These are phyloP conservation scores for Graphium sp. DNA, from an alignment of 2,329 filamentous ascomycete genomes.

Conservation along the genomic window DNA sequence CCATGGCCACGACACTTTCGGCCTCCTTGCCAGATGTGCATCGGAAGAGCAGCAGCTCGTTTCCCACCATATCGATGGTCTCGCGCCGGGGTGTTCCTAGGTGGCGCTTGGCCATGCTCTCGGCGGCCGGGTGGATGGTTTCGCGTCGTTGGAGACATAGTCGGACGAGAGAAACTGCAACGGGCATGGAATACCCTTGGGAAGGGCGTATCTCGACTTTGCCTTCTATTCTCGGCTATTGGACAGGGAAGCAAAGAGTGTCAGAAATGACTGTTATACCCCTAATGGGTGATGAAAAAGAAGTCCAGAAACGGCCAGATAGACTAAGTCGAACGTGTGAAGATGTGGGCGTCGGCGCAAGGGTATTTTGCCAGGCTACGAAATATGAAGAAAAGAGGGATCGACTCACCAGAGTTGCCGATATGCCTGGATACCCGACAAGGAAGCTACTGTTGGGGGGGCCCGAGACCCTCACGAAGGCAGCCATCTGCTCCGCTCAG, in stretches of 20 bases:
- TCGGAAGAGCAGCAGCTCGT: conserved; percentile 83
- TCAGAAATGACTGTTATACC: conserved; percentile 1
- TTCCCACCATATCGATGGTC: conserved; percentile 81
- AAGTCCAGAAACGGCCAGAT: not conserved
- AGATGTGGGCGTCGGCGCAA: too few relatives aligned
- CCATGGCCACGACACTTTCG: conserved; percentile 87
- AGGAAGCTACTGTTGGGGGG: conserved; percentile 94
- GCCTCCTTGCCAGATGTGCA: conserved; percentile 71
- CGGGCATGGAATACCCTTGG: conserved; percentile 71
- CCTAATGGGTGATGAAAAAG: conserved; percentile 1
- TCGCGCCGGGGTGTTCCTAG: conserved; percentile 82
- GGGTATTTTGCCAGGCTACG: too few relatives aligned
- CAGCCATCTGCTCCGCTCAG: too few relatives aligned
- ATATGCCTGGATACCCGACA: conserved; percentile 94
- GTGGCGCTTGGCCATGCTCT: conserved; percentile 84
- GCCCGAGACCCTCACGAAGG: conserved; percentile 89
- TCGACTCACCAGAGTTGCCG: conserved; percentile 74
- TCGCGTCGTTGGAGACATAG: conserved; percentile 88
- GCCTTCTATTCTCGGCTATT: conserved; percentile 85
- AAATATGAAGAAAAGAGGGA: conserved; percentile 6
- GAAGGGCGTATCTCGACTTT: conserved; percentile 91
- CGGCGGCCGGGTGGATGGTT: conserved; percentile 90
- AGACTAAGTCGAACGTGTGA: not conserved
- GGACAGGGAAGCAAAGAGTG: conserved; percentile 3
- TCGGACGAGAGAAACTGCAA: conserved; percentile 80